Conservation (phyloP, 805 yeast genomes). For the Saturnispora diversa region DNA sequence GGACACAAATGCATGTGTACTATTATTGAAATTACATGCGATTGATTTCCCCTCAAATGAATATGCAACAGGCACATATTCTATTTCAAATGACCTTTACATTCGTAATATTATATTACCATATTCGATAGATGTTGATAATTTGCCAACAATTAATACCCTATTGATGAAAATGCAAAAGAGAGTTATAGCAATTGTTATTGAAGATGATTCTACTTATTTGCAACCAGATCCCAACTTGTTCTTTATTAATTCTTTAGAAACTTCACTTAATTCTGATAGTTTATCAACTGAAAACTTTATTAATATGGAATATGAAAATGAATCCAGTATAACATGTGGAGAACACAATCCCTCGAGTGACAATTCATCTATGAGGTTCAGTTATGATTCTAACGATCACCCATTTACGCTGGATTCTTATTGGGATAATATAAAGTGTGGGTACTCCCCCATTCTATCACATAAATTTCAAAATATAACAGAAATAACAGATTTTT, state of each 20-base stretch:
- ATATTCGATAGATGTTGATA: background rate
- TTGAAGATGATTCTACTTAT: constrained; percentile 20
- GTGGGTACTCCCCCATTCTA: constrained; percentile 67
- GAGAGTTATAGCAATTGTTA: constrained; percentile 33
- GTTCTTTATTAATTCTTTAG: constrained; percentile 7
- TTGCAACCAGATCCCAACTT: constrained; percentile 10
- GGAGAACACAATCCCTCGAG: too few relatives aligned
- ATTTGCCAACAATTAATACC: constrained; percentile 11
- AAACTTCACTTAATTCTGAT: background rate
- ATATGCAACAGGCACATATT: constrained; percentile 11
- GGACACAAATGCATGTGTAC: constrained; percentile 35
- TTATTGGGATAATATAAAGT: constrained; percentile 33
- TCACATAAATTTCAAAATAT: constrained; percentile 29
- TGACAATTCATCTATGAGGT: constrained; percentile 12
- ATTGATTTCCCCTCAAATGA: constrained; percentile 7
- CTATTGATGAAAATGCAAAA: constrained; percentile 30
- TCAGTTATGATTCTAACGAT: constrained; percentile 32
- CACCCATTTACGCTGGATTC: constrained; percentile 33
- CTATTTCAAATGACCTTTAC: constrained; percentile 8
- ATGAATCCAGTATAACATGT: background rate
- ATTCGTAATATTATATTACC: constrained; percentile 10
- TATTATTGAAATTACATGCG: constrained; percentile 34
- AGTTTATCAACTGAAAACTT: background rate
- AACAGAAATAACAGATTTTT: constrained; percentile 25
- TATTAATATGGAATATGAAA: constrained; percentile 2